Conservation (phyloP, 148 eudicot genomes). For the Heliamphora exappendiculata region DNA sequence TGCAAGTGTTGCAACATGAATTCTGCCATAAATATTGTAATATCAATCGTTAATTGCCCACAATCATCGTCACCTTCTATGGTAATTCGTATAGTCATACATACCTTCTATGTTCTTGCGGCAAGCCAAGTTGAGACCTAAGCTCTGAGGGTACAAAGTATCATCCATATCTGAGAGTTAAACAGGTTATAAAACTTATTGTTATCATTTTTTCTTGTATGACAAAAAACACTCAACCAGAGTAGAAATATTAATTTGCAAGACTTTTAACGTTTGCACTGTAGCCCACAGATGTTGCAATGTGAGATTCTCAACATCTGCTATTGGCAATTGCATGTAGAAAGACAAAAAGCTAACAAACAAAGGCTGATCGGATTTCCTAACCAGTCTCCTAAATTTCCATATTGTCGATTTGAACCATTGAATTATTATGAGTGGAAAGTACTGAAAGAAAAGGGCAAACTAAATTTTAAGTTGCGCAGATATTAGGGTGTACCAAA, state of each 20-base stretch:
- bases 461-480: not conserved
- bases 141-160: slow-evolving; percentile 81
- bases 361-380: not conserved
- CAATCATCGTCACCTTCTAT: not conserved
- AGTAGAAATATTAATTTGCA: not conserved
- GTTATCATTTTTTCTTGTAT: not conserved
- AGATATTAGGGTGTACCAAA: slow-evolving; percentile 41
- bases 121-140: slow-evolving; percentile 84
- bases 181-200: not conserved
- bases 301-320: not conserved
- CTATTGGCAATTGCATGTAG: not conserved
- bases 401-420: no score
- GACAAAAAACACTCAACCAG: not conserved
- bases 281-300: not conserved
- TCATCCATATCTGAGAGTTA: slow-evolving; percentile 75
- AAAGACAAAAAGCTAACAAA: no score
- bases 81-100: not conserved
- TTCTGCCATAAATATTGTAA: slow-evolving; percentile 26
- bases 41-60: not conserved
- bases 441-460: not conserved
- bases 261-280: not conserved
- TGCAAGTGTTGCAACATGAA: slow-evolving; percentile 59
- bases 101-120: slow-evolving; percentile 87
- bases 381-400: not conserved
- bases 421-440: no score